Percentiles rank a stretch among this genome's conserved stretches.
These are phyloP conservation scores for Pseudoscleropodium purum DNA, from an alignment of 225 moss, liverwort and hornwort genomes.

Conservation along the genomic window DNA sequence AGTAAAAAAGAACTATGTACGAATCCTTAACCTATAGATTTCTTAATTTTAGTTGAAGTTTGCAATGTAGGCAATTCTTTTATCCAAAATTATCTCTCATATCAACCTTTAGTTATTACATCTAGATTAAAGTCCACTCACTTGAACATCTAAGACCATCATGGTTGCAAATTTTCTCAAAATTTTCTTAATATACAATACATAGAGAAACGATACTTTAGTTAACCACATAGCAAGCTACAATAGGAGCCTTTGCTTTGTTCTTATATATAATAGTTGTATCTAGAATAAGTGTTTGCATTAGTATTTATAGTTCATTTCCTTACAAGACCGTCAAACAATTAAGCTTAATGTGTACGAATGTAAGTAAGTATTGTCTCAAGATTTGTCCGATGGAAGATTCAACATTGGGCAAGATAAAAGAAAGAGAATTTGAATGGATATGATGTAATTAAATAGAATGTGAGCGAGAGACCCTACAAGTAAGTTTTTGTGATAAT, in stretches of 20 bases:
- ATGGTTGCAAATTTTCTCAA: neutral
- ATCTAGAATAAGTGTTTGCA: neutral
- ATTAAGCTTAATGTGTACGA: neutral
- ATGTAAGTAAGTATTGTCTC: neutral
- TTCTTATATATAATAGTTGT: neutral
- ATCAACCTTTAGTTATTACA: neutral
- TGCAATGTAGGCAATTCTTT: neutral
- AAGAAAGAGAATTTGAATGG: neutral
- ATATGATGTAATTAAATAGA: neutral
- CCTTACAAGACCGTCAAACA: neutral
- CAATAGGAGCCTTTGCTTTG: neutral
- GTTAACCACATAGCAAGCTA: neutral
- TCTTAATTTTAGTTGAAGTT: neutral
- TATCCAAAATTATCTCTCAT: neutral
- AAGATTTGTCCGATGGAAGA: neutral
- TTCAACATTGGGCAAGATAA: neutral
- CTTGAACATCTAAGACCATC: neutral
- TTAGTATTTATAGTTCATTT: neutral
- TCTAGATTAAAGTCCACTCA: neutral
- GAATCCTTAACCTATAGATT: neutral
- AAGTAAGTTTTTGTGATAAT: neutral
- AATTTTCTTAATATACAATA: neutral
- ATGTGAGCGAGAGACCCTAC: neutral
- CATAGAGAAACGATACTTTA: neutral
- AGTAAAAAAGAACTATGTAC: conserved; percentile 16